These are phyloP conservation scores for Ustilago vetiveriae DNA, from an alignment of 1,284 basidiomycete species.

Conservation along the genomic window DNA sequence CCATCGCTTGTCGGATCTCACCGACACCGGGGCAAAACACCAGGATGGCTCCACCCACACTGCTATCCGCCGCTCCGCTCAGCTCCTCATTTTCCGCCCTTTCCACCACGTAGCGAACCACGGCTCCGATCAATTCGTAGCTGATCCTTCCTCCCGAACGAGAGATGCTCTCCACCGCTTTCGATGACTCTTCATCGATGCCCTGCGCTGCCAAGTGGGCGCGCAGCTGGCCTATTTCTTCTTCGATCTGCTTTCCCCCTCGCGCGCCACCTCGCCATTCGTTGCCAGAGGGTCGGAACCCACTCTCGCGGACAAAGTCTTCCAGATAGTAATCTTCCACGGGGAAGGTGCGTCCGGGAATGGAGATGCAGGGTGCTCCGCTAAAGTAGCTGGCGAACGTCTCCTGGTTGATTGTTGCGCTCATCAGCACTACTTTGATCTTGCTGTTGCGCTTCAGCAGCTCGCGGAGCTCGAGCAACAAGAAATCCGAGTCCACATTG, in stretches of 20 bases:
- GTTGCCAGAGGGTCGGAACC: slow-evolving; percentile 64
- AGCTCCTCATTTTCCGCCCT: slow-evolving; percentile 71
- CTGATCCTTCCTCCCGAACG: slow-evolving; percentile 76
- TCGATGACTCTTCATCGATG: slow-evolving; percentile 72
- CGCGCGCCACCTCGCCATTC: slow-evolving; percentile 49
- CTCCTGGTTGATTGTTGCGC: slow-evolving; percentile 57
- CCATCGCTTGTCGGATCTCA: slow-evolving; percentile 74
- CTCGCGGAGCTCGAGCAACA: slow-evolving; percentile 84
- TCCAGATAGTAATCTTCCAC: slow-evolving; percentile 65
- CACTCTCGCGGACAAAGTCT: slow-evolving; percentile 47
- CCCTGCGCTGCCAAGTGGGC: slow-evolving; percentile 72
- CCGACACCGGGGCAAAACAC: slow-evolving; percentile 82
- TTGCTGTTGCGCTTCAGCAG: slow-evolving; percentile 76
- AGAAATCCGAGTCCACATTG: slow-evolving; percentile 87
- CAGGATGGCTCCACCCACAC: slow-evolving; percentile 72
- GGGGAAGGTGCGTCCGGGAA: slow-evolving; percentile 74
- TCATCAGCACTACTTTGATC: slow-evolving; percentile 77
- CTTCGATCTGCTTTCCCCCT: slow-evolving; percentile 52
- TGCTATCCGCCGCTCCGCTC: slow-evolving; percentile 61
- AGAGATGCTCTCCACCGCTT: slow-evolving; percentile 74
- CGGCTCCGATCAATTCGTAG: slow-evolving; percentile 78
- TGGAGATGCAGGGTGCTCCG: slow-evolving; percentile 81
- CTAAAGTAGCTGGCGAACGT: slow-evolving; percentile 53
- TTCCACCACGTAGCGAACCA: slow-evolving; percentile 76
- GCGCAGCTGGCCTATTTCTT: slow-evolving; percentile 70